phyloP scores from a whole-genome alignment of 805 yeast genomes.

The Maudiozyma saulgeensis region DNA sequence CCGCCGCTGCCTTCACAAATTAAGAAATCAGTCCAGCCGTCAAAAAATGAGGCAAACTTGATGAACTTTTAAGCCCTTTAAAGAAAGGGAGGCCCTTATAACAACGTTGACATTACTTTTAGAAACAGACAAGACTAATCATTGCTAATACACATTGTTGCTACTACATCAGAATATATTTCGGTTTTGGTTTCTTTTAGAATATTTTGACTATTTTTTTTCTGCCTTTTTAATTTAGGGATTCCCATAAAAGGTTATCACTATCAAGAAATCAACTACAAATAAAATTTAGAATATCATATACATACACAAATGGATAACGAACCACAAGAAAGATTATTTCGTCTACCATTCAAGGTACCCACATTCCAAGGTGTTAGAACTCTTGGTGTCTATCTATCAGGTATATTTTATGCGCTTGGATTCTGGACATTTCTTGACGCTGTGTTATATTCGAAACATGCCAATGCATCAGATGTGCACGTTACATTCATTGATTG shows the following conservation, averaged over 20 bases:
- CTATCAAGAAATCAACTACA: neutral
- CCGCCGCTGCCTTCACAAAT: too few species aligned
- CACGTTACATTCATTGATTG: constrained; percentile 91
- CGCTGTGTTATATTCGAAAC: constrained; percentile 76
- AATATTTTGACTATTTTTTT: too few species aligned
- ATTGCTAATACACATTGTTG: too few species aligned
- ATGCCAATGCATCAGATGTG: constrained; percentile 74
- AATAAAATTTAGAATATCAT: constrained; percentile 2
- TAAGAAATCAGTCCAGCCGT: too few species aligned
- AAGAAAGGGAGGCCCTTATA: neutral
- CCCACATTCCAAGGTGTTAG: constrained; percentile 66
- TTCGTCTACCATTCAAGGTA: constrained; percentile 56
- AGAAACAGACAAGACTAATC: too few species aligned
- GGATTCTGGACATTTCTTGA: constrained; percentile 89
- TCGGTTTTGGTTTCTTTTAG: too few species aligned
- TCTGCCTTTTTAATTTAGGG: too few species aligned
- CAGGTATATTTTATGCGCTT: constrained; percentile 69
- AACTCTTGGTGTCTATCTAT: constrained; percentile 63
- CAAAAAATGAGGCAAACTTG: too few species aligned
- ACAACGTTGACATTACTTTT: too few species aligned
- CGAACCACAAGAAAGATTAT: constrained; percentile 43
- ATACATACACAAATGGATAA: constrained; percentile 16
- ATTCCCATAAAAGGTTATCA: neutral
- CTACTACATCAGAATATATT: too few species aligned
- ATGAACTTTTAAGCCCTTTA: too few species aligned